Conservation (phyloP, 768 basidiomycete species). For the Obba rivulosa region DNA sequence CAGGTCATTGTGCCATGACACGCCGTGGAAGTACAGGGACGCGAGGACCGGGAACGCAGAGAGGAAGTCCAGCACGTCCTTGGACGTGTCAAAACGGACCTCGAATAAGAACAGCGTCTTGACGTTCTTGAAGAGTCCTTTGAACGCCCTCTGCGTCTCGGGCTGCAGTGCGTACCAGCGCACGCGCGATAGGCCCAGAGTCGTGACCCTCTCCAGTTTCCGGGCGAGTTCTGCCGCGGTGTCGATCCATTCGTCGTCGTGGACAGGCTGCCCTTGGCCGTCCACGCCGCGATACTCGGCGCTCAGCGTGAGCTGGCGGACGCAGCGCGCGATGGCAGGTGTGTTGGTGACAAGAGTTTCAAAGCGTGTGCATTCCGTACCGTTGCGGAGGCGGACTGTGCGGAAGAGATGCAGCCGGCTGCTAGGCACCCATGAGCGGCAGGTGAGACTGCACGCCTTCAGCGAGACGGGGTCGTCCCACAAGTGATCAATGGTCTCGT, state of each 20-base stretch:
- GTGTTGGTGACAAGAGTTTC: constrained; percentile 10
- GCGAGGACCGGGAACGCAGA: constrained; percentile 20
- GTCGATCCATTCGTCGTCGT: constrained; percentile 20
- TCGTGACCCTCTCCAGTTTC: constrained; percentile 12
- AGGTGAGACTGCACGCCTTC: constrained; percentile 19
- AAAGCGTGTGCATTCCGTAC: constrained; percentile 14
- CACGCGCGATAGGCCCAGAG: constrained; percentile 20
- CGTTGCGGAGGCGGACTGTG: constrained; percentile 17
- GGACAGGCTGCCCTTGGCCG: constrained; percentile 9
- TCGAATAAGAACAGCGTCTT: constrained; percentile 22
- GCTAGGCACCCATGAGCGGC: constrained; percentile 20
- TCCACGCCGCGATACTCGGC: constrained; percentile 15
- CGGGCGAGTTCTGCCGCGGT: constrained; percentile 12
- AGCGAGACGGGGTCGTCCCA: constrained; percentile 23
- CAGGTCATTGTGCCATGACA: constrained; percentile 21
- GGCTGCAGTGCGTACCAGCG: constrained; percentile 18
- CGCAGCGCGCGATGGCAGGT: constrained; percentile 16
- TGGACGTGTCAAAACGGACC: constrained; percentile 19
- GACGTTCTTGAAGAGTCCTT: constrained; percentile 12
- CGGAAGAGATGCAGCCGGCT: constrained; percentile 23
- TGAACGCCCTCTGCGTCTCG: constrained; percentile 17
- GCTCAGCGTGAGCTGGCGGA: constrained; percentile 19
- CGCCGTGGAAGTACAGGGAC: constrained; percentile 24
- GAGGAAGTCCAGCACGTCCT: constrained; percentile 22
- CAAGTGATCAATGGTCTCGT: constrained; percentile 24